Evolutionary conservation across 495 filamentous ascomycete genomes (phyloP), one percentile per base, ranked within the genome.

Genomic region (Bryoglossum gracile): DNA sequence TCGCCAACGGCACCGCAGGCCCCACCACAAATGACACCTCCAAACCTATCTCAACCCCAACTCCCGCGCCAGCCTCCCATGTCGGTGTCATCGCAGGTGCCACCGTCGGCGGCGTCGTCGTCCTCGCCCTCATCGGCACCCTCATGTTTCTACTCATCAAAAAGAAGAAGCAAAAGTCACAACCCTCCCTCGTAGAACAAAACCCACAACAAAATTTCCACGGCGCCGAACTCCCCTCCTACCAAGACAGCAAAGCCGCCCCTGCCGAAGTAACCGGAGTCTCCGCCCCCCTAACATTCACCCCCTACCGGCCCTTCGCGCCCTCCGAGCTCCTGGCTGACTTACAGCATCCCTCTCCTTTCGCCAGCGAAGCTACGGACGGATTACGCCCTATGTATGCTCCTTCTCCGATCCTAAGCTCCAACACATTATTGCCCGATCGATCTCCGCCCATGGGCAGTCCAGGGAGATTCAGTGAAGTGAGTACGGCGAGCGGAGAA

Each of bases 221-320:
- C 5, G 37, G 38, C 17, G 33, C 44, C 18, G 46, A 50, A 32
- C 25, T 50, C 4, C 46, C 46, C 0, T 34, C n/a, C 11, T 50
- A 50, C 26, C 37, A 50, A 33, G 46, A 50, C 3, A 13, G 3
- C 19, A 48, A 48, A 39, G 23, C 32, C 14, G 23, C 23, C 1
- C 9, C 16, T 24, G 46, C 36, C 8, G 46, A 42, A 10, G 46
- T 41, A 8, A 33, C 36, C 21, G 25, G 19, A 8, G 36, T 21
- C 18, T 13, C 22, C 9, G 13, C 17, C 4, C 46, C 46, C 6
- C 37, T 50, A 2, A 16, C 10, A 10, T 50, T 50, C 24, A 13
- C 46, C 3, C 46, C 46, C 2, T 43, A 50, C 37, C 36, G 17
- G 4, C 33, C 19, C n/a, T 8, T 9, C 3, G 11, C 2, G 30